Evolutionary conservation across 2,329 filamentous ascomycete genomes (phyloP).

Genomic region (Nannizzia gypsea): DNA sequence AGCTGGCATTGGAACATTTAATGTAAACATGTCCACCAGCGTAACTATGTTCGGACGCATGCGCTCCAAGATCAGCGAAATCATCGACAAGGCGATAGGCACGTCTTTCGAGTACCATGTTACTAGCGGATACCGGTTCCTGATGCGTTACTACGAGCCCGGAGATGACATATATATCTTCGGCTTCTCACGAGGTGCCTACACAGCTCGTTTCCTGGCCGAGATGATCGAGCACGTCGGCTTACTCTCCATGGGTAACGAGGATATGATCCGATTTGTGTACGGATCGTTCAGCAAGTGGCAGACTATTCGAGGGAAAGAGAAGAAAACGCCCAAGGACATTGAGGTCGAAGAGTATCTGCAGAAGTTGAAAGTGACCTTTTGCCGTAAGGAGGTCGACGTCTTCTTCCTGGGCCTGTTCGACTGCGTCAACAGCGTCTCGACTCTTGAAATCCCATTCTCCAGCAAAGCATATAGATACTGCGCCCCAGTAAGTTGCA

Average conservation of each 20-base stretch:
- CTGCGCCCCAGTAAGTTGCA: constrained; percentile 26
- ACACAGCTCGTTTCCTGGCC: constrained; percentile 43
- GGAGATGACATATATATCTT: constrained; percentile 45
- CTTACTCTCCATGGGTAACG: constrained; percentile 41
- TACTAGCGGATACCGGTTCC: constrained; percentile 42
- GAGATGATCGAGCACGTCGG: constrained; percentile 41
- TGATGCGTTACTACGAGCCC: constrained; percentile 44
- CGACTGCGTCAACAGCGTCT: constrained; percentile 44
- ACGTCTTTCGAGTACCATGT: constrained; percentile 41
- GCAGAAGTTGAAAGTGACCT: constrained; percentile 38
- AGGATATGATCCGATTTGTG: constrained; percentile 44
- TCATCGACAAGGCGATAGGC: constrained; percentile 14
- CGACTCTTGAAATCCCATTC: constrained; percentile 24
- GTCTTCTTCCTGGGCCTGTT: constrained; percentile 47
- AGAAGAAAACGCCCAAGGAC: constrained; percentile 15
- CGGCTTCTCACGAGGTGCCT: constrained; percentile 43
- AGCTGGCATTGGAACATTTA: constrained; percentile 17
- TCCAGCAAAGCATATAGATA: constrained; percentile 29
- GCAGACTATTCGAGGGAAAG: constrained; percentile 24
- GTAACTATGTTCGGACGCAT: constrained; percentile 10
- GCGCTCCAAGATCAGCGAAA: constrained; percentile 10
- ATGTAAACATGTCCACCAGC: constrained; percentile 6
- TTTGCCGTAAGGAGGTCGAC: constrained; percentile 36
- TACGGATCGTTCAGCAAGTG: constrained; percentile 26
- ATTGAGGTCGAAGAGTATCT: constrained; percentile 20